These are phyloP conservation scores for Microascus cirrosus DNA, from an alignment of 2,329 filamentous ascomycete genomes.

Conservation along the genomic window DNA sequence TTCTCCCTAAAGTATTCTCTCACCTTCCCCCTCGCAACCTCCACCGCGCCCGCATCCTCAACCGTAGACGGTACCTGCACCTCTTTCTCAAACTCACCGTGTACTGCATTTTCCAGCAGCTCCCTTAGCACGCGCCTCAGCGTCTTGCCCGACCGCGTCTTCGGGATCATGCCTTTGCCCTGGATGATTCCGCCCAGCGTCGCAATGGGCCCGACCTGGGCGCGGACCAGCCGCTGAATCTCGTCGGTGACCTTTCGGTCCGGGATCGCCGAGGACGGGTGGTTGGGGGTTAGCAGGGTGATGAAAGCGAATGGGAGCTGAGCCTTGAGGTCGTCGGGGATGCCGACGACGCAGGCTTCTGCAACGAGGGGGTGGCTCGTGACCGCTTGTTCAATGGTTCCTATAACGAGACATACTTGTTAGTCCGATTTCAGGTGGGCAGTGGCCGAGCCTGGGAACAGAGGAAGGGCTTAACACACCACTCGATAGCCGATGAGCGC, in stretches of 20 bases:
- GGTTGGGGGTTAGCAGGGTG: constrained; percentile 34
- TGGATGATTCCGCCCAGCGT: constrained; percentile 77
- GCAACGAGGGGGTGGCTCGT: constrained; percentile 68
- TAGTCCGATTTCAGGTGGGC: constrained; percentile 5
- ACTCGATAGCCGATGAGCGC: constrained; percentile 81
- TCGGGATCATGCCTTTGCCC: constrained; percentile 78
- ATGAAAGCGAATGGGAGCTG: constrained; percentile 89
- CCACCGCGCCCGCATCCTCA: constrained; percentile 66
- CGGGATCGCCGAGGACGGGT: constrained; percentile 39
- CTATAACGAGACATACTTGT: constrained; percentile 27
- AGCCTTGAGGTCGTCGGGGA: constrained; percentile 79
- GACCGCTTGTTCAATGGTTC: constrained; percentile 83
- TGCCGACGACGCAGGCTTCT: constrained; percentile 77
- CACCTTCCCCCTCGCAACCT: constrained; percentile 60
- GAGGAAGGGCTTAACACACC: constrained; percentile 34
- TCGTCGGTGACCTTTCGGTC: constrained; percentile 37
- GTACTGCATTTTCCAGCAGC: constrained; percentile 70
- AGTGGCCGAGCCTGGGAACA: neutral
- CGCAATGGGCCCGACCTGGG: constrained; percentile 80
- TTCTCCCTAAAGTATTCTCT: constrained; percentile 60
- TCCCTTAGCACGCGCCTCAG: constrained; percentile 71
- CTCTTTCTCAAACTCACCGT: constrained; percentile 59
- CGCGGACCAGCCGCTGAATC: constrained; percentile 61
- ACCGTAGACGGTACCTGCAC: constrained; percentile 75
- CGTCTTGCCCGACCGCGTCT: constrained; percentile 88